Base-by-base conservation (phyloP, 352 stramenopile genomes). In the Phytopythium oedochilum region DNA sequence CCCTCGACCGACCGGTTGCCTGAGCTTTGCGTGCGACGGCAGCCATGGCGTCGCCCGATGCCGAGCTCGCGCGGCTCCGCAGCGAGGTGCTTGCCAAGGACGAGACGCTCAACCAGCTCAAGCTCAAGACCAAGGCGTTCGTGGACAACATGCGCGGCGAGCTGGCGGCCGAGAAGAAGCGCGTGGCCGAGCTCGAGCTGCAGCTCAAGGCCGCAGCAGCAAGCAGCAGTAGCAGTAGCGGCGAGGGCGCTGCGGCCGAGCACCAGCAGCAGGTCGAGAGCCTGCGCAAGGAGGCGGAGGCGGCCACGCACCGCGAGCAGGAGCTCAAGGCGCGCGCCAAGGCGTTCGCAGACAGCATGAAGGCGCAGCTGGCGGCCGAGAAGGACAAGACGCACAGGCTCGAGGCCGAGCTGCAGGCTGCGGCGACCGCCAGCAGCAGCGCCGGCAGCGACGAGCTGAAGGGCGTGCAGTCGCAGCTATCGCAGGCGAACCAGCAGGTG, bases 91-190 rank as follows among this genome's bases (percentile, higher is more conserved):
- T 71, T 44, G 77, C 79, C 14, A 92, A 92, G 61, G 82, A 90
- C 14, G 82, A 90, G 59, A 85, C 78, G 32, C 73, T 92, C 10
- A 88, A 87, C 56, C 71, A 86, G 54, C 75, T 92, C 55, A 92
- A 92, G 66, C 62, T 83, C 55, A 90, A 92, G 73, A 88, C 82
- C 53, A 92, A 92, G 63, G 78, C 78, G 26, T 92, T 92, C 42
- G 82, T 88, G 11, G 82, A 92, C 57, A 88, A 85, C 38, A 82
- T 92, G 73, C 79, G 79, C 31, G 56, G 57, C 28, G 75, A 92
- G 42, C 61, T 92, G 8, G 68, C 69, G 9, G 60, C 45, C 3
- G 74, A 89, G 58, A 88, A 87, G 60, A 83, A 87, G 60, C 87
- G 86, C 62, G 70, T 89, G 15, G 63, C 56, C 5, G 64, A 80